Evolutionary conservation across 176 grass and related monocot genomes (phyloP), one percentile per base, ranked within the genome.

Genomic region (Ananas comosus): DNA sequence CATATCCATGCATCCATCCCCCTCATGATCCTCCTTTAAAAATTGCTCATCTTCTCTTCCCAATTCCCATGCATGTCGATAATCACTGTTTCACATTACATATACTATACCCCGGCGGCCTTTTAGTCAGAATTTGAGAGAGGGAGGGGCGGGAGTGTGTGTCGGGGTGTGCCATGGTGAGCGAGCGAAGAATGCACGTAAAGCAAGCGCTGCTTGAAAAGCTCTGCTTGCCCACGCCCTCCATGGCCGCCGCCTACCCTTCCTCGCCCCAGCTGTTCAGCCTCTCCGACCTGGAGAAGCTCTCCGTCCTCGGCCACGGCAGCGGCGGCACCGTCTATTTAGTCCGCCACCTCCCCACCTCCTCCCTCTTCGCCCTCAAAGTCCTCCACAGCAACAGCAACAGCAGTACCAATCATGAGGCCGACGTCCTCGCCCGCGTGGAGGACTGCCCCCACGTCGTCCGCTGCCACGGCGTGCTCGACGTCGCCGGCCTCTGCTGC

Each of bases 251-350:
- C 74, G 65, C 21, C 63, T 54, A 11, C 65, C 75, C 51, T 12
- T 11, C 24, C 13, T 4, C 22, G 13, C 8, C 51, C 33, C 33
- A 42, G 33, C 5, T 42, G 33, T 42, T 42, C 33, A 42, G 33
- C 33, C 50, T 82, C 64, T 9, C 58, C 6, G 74, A 86, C 65
- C 70, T 81, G 42, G 74, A 82, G 66, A 70, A 47, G 51, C 65
- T 79, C 56, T 51, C 51, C 23, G 66, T 81, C 64, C 25, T 82
- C 58, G 84, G 74, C 57, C 75, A 78, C 42, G 79, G 79, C 65
- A 51, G 69, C 2, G 59, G 47, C 22, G 79, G 79, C 25, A 86
- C 75, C 10, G 84, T 86, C 16, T 78, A 86, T 75, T 73, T 51
- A 70, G 79, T 57, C 48, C 79, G 61, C 23, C 68, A 72, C 69